These are phyloP conservation scores for Chionographis japonica DNA, from an alignment of 106 monocot species.

Conservation along the genomic window DNA sequence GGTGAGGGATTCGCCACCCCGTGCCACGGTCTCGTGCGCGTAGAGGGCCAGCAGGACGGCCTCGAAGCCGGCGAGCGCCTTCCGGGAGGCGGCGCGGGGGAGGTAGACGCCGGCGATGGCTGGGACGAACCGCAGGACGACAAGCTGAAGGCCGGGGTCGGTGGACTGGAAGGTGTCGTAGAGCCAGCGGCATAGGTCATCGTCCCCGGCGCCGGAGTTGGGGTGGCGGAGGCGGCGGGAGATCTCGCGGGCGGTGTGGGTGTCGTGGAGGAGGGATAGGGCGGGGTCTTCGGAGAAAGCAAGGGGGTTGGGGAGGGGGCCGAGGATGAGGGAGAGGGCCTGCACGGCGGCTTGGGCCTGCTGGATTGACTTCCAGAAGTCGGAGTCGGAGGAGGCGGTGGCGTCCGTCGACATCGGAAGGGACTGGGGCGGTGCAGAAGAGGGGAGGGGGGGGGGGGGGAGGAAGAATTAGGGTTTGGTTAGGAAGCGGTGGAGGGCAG, in stretches of 20 bases:
- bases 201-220: conserved; percentile 47
- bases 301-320: conserved; percentile 27
- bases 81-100: conserved; percentile 27
- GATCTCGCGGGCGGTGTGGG: conserved; percentile 10
- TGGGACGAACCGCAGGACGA: conserved; percentile 57
- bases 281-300: conserved; percentile 32
- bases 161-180: conserved; percentile 68
- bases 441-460: too few species aligned
- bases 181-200: conserved; percentile 71
- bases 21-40: conserved; percentile 44
- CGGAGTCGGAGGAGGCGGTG: neutral
- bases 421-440: neutral
- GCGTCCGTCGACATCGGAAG: neutral
- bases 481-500: too few species aligned
- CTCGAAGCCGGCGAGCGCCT: conserved; percentile 66
- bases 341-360: conserved; percentile 15
- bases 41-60: conserved; percentile 74
- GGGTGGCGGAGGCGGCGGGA: conserved; percentile 40
- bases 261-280: conserved; percentile 43
- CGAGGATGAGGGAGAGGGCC: conserved; percentile 37
- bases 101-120: conserved; percentile 55
- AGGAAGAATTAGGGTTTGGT: too few species aligned
- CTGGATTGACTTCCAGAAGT: conserved; percentile 8
- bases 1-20: conserved; percentile 29
- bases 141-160: conserved; percentile 54